A percentile compares a stretch with the other conserved stretches of the same genome.
Conservation (phyloP, 2,329 filamentous ascomycete genomes). For the Talaromyces sp. region DNA sequence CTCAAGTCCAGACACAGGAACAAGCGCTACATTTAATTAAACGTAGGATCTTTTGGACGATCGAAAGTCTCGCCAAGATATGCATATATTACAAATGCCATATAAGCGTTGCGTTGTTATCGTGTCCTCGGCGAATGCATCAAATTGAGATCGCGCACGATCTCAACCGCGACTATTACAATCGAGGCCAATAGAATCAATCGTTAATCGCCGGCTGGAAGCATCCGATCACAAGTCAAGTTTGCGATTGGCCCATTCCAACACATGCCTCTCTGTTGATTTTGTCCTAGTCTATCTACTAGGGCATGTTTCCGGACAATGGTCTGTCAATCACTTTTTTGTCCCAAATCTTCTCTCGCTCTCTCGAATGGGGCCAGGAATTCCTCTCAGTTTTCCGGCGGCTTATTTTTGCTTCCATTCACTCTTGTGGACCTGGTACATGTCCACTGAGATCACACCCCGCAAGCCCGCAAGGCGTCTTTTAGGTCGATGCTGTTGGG, state of each 20-base stretch:
- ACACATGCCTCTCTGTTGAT: not conserved
- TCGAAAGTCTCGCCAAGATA: not conserved
- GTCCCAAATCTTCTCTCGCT: not conserved
- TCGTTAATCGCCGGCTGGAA: conserved; percentile 15
- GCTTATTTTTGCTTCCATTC: not conserved
- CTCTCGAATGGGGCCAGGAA: not conserved
- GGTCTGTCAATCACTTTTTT: not conserved
- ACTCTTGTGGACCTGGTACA: not conserved
- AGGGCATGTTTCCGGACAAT: not conserved
- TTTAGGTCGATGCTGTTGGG: conserved; percentile 15
- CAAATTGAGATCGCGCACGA: conserved; percentile 10
- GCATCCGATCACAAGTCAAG: conserved; percentile 4
- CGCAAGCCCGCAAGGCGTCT: conserved; percentile 10
- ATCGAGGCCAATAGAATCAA: conserved; percentile 13
- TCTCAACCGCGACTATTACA: conserved; percentile 16
- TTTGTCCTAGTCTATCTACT: not conserved
- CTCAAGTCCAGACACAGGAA: not conserved
- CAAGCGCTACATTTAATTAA: conserved; percentile 2
- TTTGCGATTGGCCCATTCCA: not conserved
- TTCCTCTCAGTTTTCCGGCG: not conserved
- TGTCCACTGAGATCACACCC: not conserved
- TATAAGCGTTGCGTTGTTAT: not conserved
- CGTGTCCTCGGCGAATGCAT: not conserved
- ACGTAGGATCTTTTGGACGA: not conserved
- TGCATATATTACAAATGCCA: not conserved